Evolutionary conservation across 73 alveolate species (phyloP).

Genomic region (Paramecium pentaurelia): DNA sequence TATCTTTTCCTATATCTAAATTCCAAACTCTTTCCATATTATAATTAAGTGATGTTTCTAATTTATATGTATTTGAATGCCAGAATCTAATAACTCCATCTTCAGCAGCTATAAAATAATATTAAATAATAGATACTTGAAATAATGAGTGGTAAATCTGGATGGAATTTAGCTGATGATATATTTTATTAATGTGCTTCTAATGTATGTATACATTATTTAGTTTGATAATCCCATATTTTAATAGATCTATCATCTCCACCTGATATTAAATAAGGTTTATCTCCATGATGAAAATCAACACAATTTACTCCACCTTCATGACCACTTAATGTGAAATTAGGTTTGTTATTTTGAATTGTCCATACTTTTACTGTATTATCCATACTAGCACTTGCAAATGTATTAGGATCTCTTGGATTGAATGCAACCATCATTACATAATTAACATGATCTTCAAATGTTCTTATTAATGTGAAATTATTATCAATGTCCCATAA

Average conservation of each 20-base stretch:
- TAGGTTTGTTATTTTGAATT: constrained; percentile 73
- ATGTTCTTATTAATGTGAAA: constrained; percentile 85
- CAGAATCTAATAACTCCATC: constrained; percentile 95
- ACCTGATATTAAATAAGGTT: constrained; percentile 96
- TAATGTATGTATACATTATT: constrained; percentile 92
- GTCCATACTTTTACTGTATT: constrained; percentile 74
- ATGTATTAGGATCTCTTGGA: constrained; percentile 93
- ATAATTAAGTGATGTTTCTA: constrained; percentile 87
- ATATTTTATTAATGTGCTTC: constrained; percentile 92
- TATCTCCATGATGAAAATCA: constrained; percentile 90
- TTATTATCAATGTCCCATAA: constrained; percentile 98
- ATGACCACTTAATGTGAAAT: constrained; percentile 96
- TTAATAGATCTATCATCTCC: constrained; percentile 98
- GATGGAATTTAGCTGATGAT: constrained; percentile 94
- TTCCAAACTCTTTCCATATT: constrained; percentile 65
- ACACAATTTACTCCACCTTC: constrained; percentile 96
- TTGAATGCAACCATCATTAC: constrained; percentile 91
- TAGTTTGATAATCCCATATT: constrained; percentile 99
- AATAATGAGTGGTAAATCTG: constrained; percentile 96
- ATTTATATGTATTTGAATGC: constrained; percentile 95
- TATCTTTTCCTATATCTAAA: constrained; percentile 41
- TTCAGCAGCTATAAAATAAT: constrained; percentile 57
- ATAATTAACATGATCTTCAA: constrained; percentile 98
- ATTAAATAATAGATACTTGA: constrained; percentile 44
- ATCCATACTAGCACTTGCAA: constrained; percentile 95